Percentiles rank a stretch among this genome's conserved stretches.
Evolutionary conservation across 106 monocot genomes (phyloP).

Genomic region (Narthecium ossifragum): DNA sequence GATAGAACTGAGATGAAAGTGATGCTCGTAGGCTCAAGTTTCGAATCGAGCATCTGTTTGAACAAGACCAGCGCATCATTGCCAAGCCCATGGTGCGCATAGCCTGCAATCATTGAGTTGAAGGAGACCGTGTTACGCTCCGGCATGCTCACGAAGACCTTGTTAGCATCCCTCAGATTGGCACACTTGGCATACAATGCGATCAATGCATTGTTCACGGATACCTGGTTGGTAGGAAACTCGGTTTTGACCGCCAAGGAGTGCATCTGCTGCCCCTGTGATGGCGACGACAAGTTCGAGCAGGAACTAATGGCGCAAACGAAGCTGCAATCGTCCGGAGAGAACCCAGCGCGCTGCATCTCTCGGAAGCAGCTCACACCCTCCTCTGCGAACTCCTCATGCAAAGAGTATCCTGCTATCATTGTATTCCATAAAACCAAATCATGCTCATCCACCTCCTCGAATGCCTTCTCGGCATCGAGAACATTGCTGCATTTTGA

Average conservation of each 20-base stretch:
- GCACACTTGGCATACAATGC: constrained; percentile 60
- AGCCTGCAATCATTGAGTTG: constrained; percentile 60
- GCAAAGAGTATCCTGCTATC: constrained; percentile 49
- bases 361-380: constrained; percentile 36
- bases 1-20: constrained; percentile 61
- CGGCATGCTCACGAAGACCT: constrained; percentile 39
- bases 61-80: constrained; percentile 35
- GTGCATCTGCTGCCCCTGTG: constrained; percentile 60
- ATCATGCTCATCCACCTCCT: constrained; percentile 35
- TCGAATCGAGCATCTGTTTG: constrained; percentile 22
- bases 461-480: constrained; percentile 55
- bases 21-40: constrained; percentile 29
- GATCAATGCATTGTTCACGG: constrained; percentile 48
- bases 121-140: constrained; percentile 37
- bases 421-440: constrained; percentile 68
- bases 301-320: constrained; percentile 55
- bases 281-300: constrained; percentile 50
- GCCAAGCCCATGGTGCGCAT: constrained; percentile 44
- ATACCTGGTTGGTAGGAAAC: constrained; percentile 29
- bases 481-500: constrained; percentile 42
- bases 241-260: constrained; percentile 34
- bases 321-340: constrained; percentile 63
- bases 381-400: constrained; percentile 42
- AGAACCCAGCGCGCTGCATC: constrained; percentile 50
- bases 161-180: constrained; percentile 34